phyloP scores from a whole-genome alignment of 1,284 basidiomycete species.

The Moesziomyces globuligerus region DNA sequence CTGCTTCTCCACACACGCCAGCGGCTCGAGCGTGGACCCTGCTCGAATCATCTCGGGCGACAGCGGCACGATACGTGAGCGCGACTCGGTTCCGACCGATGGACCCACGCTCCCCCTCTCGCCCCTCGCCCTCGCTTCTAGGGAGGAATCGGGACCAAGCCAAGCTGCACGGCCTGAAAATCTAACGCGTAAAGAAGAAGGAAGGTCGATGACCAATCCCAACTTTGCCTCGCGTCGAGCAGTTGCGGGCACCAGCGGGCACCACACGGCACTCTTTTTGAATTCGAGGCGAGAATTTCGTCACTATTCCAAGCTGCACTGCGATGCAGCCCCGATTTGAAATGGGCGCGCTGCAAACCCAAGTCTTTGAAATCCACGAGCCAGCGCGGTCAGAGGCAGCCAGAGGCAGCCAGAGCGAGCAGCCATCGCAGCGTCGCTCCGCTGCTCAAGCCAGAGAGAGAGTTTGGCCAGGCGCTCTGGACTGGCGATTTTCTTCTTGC shows the following conservation, averaged over 20 bases:
- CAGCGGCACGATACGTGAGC: not conserved
- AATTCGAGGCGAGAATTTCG: not conserved
- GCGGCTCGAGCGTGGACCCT: not conserved
- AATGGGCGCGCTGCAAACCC: no score
- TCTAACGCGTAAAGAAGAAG: not conserved
- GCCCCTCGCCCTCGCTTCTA: not conserved
- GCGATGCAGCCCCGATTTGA: no score
- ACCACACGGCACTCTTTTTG: no score
- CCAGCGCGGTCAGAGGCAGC: no score
- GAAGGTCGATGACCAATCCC: not conserved
- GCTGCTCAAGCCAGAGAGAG: not conserved
- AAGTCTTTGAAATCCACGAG: no score
- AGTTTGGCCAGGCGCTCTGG: not conserved
- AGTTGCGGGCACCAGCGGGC: no score
- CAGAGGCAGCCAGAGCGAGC: not conserved
- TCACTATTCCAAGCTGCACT: no score
- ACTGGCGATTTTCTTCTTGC: not conserved
- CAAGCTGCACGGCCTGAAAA: not conserved
- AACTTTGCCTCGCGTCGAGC: not conserved
- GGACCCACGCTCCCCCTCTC: not conserved
- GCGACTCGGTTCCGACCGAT: not conserved
- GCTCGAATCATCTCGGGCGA: not conserved
- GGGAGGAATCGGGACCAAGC: not conserved
- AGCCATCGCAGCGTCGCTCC: not conserved
- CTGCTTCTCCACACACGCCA: not conserved